phyloP scores from a whole-genome alignment of 768 basidiomycete genomes.

The Hydnomerulius pinastri region DNA sequence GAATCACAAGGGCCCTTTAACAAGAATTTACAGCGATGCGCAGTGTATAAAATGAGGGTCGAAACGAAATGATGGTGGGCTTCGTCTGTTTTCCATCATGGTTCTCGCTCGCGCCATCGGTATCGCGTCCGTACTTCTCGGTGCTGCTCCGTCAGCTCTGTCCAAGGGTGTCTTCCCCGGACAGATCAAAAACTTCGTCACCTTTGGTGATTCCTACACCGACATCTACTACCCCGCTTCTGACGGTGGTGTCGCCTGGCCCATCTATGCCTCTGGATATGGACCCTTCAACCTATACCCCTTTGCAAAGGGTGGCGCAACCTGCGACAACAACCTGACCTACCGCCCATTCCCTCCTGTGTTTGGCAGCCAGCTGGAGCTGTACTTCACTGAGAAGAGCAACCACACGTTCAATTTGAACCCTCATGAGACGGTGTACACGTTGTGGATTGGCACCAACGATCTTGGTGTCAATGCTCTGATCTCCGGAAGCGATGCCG shows the following conservation, averaged over 20 bases:
- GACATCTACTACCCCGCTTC: constrained; percentile 44
- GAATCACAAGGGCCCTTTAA: no score
- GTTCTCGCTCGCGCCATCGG: neutral
- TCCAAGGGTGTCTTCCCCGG: constrained; percentile 32
- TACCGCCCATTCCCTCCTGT: constrained; percentile 58
- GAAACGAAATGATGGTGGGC: no score
- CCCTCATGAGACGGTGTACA: constrained; percentile 55
- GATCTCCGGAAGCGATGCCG: constrained; percentile 48
- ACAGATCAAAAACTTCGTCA: constrained; percentile 64
- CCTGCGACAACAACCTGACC: constrained; percentile 65
- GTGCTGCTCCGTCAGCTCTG: constrained; percentile 5
- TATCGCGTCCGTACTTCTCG: constrained; percentile 11
- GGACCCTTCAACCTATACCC: constrained; percentile 49
- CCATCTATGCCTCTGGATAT: constrained; percentile 58
- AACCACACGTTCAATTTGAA: constrained; percentile 40
- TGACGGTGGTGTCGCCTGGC: constrained; percentile 56
- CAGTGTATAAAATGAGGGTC: no score
- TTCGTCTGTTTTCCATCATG: no score
- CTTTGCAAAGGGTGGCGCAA: constrained; percentile 63
- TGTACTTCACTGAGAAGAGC: constrained; percentile 44
- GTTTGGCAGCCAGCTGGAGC: constrained; percentile 48
- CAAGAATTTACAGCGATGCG: no score
- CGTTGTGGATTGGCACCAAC: constrained; percentile 70
- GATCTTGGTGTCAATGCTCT: constrained; percentile 60
- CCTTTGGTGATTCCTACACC: constrained; percentile 70